These are phyloP conservation scores for Corylus avellana DNA, from an alignment of 306 rosid genomes.

Conservation along the genomic window DNA sequence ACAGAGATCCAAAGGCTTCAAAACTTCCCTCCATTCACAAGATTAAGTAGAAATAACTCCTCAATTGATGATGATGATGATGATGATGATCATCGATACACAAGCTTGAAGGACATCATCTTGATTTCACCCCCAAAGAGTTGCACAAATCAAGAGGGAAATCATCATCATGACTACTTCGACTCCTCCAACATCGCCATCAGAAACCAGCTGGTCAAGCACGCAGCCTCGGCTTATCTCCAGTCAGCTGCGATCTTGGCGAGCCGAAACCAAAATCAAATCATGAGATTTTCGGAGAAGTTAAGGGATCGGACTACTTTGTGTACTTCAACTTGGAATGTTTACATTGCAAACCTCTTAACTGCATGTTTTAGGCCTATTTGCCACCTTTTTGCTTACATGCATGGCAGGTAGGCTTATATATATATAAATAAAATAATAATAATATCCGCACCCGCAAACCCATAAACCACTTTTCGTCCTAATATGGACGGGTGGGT, in stretches of 20 bases:
- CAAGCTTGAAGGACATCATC: constrained; percentile 70
- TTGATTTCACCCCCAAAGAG: constrained; percentile 32
- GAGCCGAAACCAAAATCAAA: constrained; percentile 37
- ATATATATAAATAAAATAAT: too few relatives aligned
- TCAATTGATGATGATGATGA: constrained; percentile 8
- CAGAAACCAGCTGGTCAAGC: constrained; percentile 58
- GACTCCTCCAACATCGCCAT: constrained; percentile 49
- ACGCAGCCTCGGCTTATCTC: constrained; percentile 65
- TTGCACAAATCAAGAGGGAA: constrained; percentile 29
- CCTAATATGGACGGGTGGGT: too few relatives aligned
- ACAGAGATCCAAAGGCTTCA: constrained; percentile 28
- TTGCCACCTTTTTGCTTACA: constrained; percentile 35
- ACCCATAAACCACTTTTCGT: too few relatives aligned
- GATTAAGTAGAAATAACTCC: constrained; percentile 22
- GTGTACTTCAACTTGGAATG: constrained; percentile 37
- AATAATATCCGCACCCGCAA: too few relatives aligned
- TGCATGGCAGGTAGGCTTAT: neutral
- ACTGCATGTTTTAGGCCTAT: constrained; percentile 46
- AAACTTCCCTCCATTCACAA: constrained; percentile 20
- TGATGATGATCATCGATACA: constrained; percentile 45
- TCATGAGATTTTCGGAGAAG: constrained; percentile 49
- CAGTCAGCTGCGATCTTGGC: constrained; percentile 50
- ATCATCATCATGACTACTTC: constrained; percentile 35
- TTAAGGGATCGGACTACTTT: constrained; percentile 31
- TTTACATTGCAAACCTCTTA: constrained; percentile 27